Base-by-base conservation (phyloP, 1,139 yeast species). In the Suhomyces bolitotheri region DNA sequence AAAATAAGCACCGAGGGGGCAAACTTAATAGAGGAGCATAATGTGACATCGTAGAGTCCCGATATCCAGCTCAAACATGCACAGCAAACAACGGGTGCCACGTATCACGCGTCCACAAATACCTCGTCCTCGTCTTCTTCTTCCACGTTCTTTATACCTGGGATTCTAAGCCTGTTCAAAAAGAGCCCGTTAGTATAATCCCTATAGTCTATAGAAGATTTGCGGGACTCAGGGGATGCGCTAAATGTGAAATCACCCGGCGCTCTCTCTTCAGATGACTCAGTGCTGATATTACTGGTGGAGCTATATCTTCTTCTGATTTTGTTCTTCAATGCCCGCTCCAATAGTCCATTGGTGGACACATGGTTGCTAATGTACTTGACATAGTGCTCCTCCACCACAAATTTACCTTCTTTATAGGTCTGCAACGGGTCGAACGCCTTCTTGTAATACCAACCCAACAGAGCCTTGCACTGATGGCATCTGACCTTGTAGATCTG, bases 401-500 rank as follows among this genome's bases (percentile, higher is more conserved):
- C 90, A 56, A 65, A 86, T 54, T 82, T 81, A 32, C 89, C 88
- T 54, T 81, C 92, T 56, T 88, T 87, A 57, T 87, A 87, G 41
- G 68, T 64, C 58, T 87, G 88, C 17, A 65, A 54, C 34, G 62
- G 60, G 29, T 67, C 64, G 43, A 66, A 77, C 9, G 92, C 75
- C 49, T 72, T 75, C 42, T 82, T 68, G 56, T 88, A 88, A 46
- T 72, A 76, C 96, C 96, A 87, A 7, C 96, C 96, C 22, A 87
- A 61, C 30, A 68, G 67, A 4, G 60, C 54, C 33, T 64, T 58
- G 56, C 96, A 87, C 50, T 80, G 86, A 42, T 73, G 75, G 58
- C 96, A 87, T 34, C 59, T 59, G 22, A 86, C 75, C 43, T 78
- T 78, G 46, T 77, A 76, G 17, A 85, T 83, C 10, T 72, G 63